phyloP scores from a whole-genome alignment of 2,329 filamentous ascomycete species.

The Aspergillus pseudoglaucus region DNA sequence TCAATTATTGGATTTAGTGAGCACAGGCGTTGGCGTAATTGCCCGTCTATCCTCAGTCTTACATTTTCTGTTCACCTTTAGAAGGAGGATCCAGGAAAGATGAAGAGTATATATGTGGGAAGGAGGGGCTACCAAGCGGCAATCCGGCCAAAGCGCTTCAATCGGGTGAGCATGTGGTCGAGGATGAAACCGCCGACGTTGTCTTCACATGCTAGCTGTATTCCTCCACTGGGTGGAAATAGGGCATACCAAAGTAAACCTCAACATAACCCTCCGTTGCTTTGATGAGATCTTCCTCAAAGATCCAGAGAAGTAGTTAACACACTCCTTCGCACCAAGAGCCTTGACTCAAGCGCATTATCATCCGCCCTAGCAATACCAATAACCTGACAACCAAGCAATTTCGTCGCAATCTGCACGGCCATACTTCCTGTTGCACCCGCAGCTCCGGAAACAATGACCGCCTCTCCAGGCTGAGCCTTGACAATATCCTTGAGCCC shows the following conservation, averaged over 20 bases:
- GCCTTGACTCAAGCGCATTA: constrained; percentile 50
- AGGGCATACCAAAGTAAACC: constrained; percentile 40
- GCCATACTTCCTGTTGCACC: constrained; percentile 45
- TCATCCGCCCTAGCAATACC: constrained; percentile 48
- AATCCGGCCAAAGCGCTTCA: constrained; percentile 10
- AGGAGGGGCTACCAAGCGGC: constrained; percentile 10
- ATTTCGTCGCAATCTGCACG: constrained; percentile 49
- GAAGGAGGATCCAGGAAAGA: too few relatives aligned
- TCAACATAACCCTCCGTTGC: constrained; percentile 47
- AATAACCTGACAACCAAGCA: constrained; percentile 32
- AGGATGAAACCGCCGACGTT: constrained; percentile 46
- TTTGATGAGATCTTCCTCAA: constrained; percentile 41
- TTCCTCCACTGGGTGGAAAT: too few relatives aligned
- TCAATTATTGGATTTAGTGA: too few relatives aligned
- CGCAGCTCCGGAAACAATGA: constrained; percentile 45
- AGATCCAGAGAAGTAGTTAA: constrained; percentile 50
- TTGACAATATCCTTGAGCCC: constrained; percentile 36
- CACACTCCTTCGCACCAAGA: constrained; percentile 48
- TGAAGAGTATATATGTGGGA: too few relatives aligned
- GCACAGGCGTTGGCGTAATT: too few relatives aligned
- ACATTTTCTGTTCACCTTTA: too few relatives aligned
- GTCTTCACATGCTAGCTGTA: too few relatives aligned
- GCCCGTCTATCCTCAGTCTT: too few relatives aligned
- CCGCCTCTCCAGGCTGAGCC: constrained; percentile 33
- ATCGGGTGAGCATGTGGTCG: constrained; percentile 27